Evolutionary conservation across 352 stramenopile genomes (phyloP), one percentile per base, ranked within the genome.

Genomic region (Plasmopara muralis): DNA sequence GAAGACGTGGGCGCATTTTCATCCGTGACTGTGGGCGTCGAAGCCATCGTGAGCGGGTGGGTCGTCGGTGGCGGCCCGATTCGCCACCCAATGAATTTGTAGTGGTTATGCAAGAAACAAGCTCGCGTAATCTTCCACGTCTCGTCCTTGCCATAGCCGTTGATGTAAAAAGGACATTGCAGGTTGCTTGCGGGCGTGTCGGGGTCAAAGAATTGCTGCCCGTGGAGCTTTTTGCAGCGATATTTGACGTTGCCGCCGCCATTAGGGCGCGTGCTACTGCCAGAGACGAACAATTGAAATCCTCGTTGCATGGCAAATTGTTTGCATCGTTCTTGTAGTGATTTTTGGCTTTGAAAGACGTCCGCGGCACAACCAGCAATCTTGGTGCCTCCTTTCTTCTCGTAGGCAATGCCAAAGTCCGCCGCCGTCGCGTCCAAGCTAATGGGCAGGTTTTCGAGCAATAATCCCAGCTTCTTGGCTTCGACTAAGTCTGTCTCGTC

Each of bases 241-340:
- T 90, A 90, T 58, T 90, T 90, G 65, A 87, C 80, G 58, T 90
- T 90, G 8, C 80, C 80, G 9, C 80, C 77, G 42, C 74, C 75
- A 43, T 90, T 80, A 1, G 72, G 40, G 29, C 75, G 74, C 25
- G 75, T 85, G 48, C 80, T 90, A 37, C 74, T 87, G 44, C 76
- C 66, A 0, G 77, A 60, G 4, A 91, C 80, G 47, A 83, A 71
- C 30, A 88, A 37, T 57, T 91, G 81, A 43, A 91, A 89, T 37
- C 81, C 77, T 7, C 77, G 74, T 45, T 76, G 65, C 74, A 85
- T 80, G 31, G 77, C 78, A 46, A 91, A 84, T 62, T 85, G 66
- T 46, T 90, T 90, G 68, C 80, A 88, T 35, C 80, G 68, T 53
- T 86, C 77, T 54, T 90, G 80, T 7, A 90, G 62, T 39, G 60